Evolutionary conservation across 352 stramenopile genomes (phyloP), one percentile per base, ranked within the genome.

Genomic region (Phytophthora syringae): DNA sequence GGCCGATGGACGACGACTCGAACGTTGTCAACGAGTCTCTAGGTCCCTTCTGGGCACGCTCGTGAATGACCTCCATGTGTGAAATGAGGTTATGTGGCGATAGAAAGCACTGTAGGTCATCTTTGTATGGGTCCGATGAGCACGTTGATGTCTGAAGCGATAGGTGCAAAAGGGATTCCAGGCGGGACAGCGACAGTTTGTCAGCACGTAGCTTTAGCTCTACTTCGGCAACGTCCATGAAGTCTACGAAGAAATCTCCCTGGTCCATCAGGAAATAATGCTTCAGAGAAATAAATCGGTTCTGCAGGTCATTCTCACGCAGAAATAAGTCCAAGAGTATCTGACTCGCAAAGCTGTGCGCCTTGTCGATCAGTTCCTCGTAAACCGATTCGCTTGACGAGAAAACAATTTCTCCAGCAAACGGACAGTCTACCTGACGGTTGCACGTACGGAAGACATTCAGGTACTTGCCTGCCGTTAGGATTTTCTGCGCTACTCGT

Each of bases 211-310:
- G 58, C 57, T 94, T 94, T 12, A 99, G 82, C 62, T 99, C 97
- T 34, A 87, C 82, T 67, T 98, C 96, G 0, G 97, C 97, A 5
- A 93, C 79, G 64, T 99, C 96, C 70, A 99, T 93, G 73, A 99
- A 99, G 61, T 99, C 92, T 13, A 98, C 91, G 56, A 99, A 98
- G 60, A 99, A 98, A 63, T 99, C 97, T 25, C 98, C 98, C 72
- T 99, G 97, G 63, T 99, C 96, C 73, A 99, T 94, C 6, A 99
- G 76, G 52, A 99, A 99, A 75, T 99, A 99, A 57, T 98, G 96
- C 67, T 98, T 98, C 59, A 99, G 78, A 15, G 95, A 96, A 20
- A 75, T 64, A 11, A 97, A 52, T 4, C 89, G 84, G 39, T 86
- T 84, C 44, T 84, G 72, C 7, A 97, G 58, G 54, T 97, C 84